Conservation (phyloP, 2,329 filamentous ascomycete species). For the Orbilia brochopaga region DNA sequence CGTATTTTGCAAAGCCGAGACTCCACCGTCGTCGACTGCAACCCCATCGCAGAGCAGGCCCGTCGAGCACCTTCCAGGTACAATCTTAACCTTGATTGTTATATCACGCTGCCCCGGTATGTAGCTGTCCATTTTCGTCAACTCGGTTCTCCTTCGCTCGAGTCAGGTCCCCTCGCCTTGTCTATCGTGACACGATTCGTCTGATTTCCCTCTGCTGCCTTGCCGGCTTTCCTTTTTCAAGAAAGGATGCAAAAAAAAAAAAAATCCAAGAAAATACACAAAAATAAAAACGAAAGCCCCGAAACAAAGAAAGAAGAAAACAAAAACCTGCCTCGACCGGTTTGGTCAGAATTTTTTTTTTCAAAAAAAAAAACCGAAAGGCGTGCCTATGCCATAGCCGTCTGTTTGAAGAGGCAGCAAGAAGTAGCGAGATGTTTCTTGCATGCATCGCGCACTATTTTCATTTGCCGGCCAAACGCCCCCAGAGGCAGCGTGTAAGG, state of each 20-base stretch:
- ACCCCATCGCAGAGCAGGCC: too few relatives aligned
- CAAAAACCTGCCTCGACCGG: not conserved
- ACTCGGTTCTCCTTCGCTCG: not conserved
- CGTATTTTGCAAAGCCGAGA: too few relatives aligned
- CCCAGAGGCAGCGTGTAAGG: conserved; percentile 2
- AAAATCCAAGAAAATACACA: too few relatives aligned
- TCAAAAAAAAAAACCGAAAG: not conserved
- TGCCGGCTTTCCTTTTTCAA: not conserved
- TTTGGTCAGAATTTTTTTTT: not conserved
- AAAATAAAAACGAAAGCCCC: too few relatives aligned
- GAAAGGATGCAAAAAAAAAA: too few relatives aligned
- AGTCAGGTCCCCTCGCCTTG: not conserved
- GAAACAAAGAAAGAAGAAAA: not conserved
- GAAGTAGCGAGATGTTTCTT: not conserved
- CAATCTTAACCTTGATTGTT: too few relatives aligned
- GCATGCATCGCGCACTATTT: conserved; percentile 2
- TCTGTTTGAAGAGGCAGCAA: not conserved
- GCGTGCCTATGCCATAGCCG: conserved; percentile 1
- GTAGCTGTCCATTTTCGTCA: conserved; percentile 8
- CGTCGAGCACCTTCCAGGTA: too few relatives aligned
- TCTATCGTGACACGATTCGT: not conserved
- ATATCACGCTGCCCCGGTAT: conserved; percentile 9
- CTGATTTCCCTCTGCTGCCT: conserved; percentile 5
- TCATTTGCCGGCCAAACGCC: not conserved
- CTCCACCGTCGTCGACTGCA: too few relatives aligned